Percentiles rank a stretch among this genome's conserved stretches.
phyloP scores from a whole-genome alignment of 441 rosid genomes.

The Erodium moschatum region DNA sequence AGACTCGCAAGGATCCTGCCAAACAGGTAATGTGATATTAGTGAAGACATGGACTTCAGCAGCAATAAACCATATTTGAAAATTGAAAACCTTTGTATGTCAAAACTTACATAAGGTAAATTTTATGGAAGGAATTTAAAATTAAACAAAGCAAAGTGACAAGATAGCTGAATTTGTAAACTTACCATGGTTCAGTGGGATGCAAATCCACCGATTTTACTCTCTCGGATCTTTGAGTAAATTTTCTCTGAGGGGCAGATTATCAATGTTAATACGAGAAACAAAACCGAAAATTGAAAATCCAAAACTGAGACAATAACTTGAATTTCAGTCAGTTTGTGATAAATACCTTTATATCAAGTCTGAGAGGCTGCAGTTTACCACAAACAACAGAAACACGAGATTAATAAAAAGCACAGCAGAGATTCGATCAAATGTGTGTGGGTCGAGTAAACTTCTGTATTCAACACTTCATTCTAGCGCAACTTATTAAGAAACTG shows the following conservation, averaged over 20 bases:
- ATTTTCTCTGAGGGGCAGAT: conserved; percentile 48
- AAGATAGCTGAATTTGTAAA: not conserved
- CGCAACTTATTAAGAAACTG: too few species aligned
- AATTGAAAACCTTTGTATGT: too few species aligned
- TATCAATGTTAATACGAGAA: conserved; percentile 15
- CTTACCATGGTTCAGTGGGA: conserved; percentile 87
- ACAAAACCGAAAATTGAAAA: not conserved
- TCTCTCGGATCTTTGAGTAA: conserved; percentile 73
- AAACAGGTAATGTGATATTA: not conserved
- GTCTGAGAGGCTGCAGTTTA: conserved; percentile 51
- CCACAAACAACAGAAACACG: conserved; percentile 18
- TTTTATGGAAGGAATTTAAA: not conserved
- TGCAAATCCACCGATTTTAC: conserved; percentile 83
- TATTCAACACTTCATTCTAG: not conserved
- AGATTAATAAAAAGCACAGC: conserved; percentile 12
- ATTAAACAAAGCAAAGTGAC: not conserved
- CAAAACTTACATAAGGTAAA: not conserved
- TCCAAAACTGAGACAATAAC: conserved; percentile 7
- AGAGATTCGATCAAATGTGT: conserved; percentile 1
- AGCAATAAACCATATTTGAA: too few species aligned
- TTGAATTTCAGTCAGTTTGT: conserved; percentile 12
- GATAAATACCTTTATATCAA: conserved; percentile 51
- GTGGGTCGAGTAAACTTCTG: not conserved
- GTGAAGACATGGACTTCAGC: conserved; percentile 2
- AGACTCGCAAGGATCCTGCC: conserved; percentile 64